Evolutionary conservation across 148 eudicot genomes (phyloP).

Genomic region (Beta vulgaris): DNA sequence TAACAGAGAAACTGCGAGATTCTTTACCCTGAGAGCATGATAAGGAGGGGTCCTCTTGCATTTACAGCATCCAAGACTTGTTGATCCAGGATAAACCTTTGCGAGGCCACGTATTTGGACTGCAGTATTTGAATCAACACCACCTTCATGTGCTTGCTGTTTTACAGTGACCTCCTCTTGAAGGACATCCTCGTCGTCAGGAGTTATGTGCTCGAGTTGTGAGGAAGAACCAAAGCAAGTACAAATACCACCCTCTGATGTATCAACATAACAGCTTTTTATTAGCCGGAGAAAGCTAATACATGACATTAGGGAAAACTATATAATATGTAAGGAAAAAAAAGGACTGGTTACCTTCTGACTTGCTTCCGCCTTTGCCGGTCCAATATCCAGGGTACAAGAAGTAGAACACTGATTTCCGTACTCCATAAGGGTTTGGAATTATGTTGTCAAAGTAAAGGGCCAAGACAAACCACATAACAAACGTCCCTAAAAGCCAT

Average conservation of each 20-base stretch:
- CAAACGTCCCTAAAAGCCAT: conserved; percentile 56
- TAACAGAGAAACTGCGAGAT: not conserved
- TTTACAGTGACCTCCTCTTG: conserved; percentile 79
- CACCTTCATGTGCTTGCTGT: conserved; percentile 50
- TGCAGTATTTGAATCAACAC: conserved; percentile 61
- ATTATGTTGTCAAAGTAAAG: conserved; percentile 87
- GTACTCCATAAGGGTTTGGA: conserved; percentile 77
- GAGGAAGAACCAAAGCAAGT: conserved; percentile 61
- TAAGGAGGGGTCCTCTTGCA: conserved; percentile 72
- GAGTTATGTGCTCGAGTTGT: conserved; percentile 38
- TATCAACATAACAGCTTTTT: not conserved
- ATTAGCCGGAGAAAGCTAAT: not conserved
- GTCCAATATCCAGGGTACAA: conserved; percentile 85
- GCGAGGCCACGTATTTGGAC: conserved; percentile 88
- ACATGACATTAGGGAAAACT: not conserved
- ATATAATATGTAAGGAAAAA: not conserved
- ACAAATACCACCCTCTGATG: conserved; percentile 67
- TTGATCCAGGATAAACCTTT: conserved; percentile 69
- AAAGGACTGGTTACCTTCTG: conserved; percentile 42
- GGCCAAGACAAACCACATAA: conserved; percentile 74
- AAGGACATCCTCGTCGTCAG: conserved; percentile 85
- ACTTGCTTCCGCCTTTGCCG: conserved; percentile 71
- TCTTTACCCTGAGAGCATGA: conserved; percentile 64
- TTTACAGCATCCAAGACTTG: conserved; percentile 64
- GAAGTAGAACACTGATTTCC: conserved; percentile 71